Conservation (phyloP, 2,329 filamentous ascomycete species). For the Lasiodiplodia gonubiensis region DNA sequence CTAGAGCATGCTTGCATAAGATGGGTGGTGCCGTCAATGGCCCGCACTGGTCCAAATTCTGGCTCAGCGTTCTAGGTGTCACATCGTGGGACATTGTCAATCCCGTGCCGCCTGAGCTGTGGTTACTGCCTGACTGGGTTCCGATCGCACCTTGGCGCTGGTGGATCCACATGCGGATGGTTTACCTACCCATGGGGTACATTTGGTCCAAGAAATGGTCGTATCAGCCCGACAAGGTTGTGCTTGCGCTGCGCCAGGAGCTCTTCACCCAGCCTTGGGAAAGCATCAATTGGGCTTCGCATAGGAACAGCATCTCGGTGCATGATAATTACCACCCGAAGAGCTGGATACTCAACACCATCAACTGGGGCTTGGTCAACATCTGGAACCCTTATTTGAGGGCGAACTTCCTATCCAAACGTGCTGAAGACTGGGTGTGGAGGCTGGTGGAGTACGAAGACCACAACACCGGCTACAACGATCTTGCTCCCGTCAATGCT, state of each 20-base stretch:
- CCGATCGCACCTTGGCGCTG: constrained; percentile 90
- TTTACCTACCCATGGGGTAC: constrained; percentile 92
- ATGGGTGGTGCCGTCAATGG: constrained; percentile 82
- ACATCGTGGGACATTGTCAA: constrained; percentile 92
- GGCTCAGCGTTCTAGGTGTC: constrained; percentile 84
- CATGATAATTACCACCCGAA: constrained; percentile 94
- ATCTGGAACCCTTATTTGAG: constrained; percentile 83
- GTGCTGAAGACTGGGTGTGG: constrained; percentile 81
- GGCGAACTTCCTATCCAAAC: constrained; percentile 66
- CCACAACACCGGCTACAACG: constrained; percentile 85
- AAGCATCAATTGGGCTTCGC: constrained; percentile 74
- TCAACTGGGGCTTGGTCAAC: constrained; percentile 79
- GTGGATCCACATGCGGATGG: constrained; percentile 98
- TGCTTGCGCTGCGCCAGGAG: constrained; percentile 76
- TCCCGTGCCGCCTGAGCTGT: constrained; percentile 89
- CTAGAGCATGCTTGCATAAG: constrained; percentile 79
- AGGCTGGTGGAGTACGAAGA: constrained; percentile 89
- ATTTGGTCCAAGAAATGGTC: constrained; percentile 84
- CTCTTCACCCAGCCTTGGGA: constrained; percentile 80
- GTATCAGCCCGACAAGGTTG: constrained; percentile 76
- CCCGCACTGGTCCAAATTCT: constrained; percentile 98
- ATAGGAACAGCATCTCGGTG: constrained; percentile 81
- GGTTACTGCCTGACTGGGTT: constrained; percentile 89
- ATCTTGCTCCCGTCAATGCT: constrained; percentile 86
- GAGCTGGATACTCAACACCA: constrained; percentile 76